phyloP scores from a whole-genome alignment of 805 yeast genomes.

The Lachancea nothofagi region DNA sequence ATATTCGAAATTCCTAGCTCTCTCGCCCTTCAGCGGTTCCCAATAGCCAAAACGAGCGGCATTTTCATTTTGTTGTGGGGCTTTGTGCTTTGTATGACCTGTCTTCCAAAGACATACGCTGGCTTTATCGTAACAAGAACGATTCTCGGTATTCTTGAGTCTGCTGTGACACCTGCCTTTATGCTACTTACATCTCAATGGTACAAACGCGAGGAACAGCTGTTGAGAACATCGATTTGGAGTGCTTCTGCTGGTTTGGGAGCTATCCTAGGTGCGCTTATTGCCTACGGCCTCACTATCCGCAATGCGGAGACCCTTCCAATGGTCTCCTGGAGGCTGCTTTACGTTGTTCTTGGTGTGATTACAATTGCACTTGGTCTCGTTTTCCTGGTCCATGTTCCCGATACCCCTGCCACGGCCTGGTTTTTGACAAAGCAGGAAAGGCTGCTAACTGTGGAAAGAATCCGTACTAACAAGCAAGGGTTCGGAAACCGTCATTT shows the following conservation, averaged over 20 bases:
- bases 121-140: conserved; percentile 44
- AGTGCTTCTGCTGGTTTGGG: conserved; percentile 43
- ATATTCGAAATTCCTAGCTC: conserved; percentile 43
- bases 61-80: conserved; percentile 45
- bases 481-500: conserved; percentile 54
- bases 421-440: conserved; percentile 44
- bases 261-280: conserved; percentile 49
- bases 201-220: conserved; percentile 46
- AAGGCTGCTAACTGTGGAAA: conserved; percentile 42
- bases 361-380: conserved; percentile 50
- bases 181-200: conserved; percentile 52
- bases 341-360: conserved; percentile 55
- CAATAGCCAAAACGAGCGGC: background rate
- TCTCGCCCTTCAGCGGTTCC: conserved; percentile 15
- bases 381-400: conserved; percentile 44
- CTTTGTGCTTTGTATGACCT: conserved; percentile 38
- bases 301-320: conserved; percentile 36
- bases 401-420: conserved; percentile 49
- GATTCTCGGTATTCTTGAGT: conserved; percentile 48
- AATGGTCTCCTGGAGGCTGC: conserved; percentile 52
- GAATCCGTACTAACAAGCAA: conserved; percentile 50
- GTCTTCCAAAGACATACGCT: conserved; percentile 40
- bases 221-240: conserved; percentile 41
- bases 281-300: conserved; percentile 35
- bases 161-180: conserved; percentile 53